phyloP scores from a whole-genome alignment of 2,329 filamentous ascomycete genomes.

The Trichophyton rubrum region DNA sequence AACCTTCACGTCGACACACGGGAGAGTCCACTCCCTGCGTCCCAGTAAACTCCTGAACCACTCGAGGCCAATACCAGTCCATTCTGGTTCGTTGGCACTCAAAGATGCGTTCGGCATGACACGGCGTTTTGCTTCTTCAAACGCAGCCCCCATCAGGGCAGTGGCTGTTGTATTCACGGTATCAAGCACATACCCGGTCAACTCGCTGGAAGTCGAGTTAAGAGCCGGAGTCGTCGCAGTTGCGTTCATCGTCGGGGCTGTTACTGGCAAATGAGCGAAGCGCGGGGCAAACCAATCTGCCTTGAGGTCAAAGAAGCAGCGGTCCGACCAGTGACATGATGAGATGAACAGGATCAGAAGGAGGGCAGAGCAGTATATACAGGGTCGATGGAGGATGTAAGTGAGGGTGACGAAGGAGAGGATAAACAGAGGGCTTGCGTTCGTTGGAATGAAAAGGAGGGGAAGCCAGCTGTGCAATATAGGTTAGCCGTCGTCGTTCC shows the following conservation, averaged over 20 bases:
- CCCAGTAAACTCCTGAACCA: conserved; percentile 76
- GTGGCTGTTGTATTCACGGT: conserved; percentile 57
- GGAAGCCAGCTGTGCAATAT: conserved; percentile 56
- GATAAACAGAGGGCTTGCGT: conserved; percentile 73
- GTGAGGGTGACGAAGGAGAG: conserved; percentile 83
- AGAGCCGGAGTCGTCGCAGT: conserved; percentile 20
- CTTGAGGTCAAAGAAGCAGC: conserved; percentile 83
- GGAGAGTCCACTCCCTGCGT: conserved; percentile 75
- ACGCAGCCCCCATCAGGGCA: conserved; percentile 53
- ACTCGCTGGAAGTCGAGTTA: conserved; percentile 17
- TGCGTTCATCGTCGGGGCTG: background rate
- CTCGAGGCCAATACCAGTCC: conserved; percentile 68
- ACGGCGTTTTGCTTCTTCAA: conserved; percentile 45
- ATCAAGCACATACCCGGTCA: conserved; percentile 30
- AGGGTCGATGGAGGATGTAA: conserved; percentile 91
- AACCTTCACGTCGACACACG: conserved; percentile 80
- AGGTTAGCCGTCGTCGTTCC: conserved; percentile 4
- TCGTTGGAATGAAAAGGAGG: conserved; percentile 76
- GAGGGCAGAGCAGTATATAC: conserved; percentile 93
- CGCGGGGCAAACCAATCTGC: conserved; percentile 91
- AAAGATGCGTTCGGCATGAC: conserved; percentile 18
- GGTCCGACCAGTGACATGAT: conserved; percentile 77
- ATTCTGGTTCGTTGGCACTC: conserved; percentile 43
- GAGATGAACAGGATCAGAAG: conserved; percentile 90
- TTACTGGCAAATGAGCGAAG: conserved; percentile 23